Base-by-base conservation (phyloP, 352 stramenopile genomes). In the Pythium apleroticum region DNA sequence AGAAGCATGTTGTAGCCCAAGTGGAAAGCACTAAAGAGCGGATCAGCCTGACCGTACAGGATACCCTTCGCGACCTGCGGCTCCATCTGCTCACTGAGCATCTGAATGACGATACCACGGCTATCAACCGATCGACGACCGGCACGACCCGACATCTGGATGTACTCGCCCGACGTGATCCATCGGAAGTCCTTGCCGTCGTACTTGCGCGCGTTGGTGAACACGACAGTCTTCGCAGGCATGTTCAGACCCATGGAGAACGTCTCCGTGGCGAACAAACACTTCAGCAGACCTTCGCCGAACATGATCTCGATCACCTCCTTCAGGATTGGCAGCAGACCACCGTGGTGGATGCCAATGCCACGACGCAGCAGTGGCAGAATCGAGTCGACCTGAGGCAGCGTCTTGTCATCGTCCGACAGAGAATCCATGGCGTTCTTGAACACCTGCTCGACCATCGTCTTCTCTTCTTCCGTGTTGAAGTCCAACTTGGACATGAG, bases 1-100 rank as follows among this genome's bases (percentile, higher is more conserved):
- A 99, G 76, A 49, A 99, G 78, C 98, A 99, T 99, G 80, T 99
- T 99, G 86, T 99, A 99, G 24, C 91, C 97, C 56, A 99, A 95
- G 73, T 98, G 92, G 80, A 99, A 99, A 2, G 77, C 80, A 80
- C 78, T 91, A 59, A 90, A 86, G 7, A 93, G 66, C 41, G 79
- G 73, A 45, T 90, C 77, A 0, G 77, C 75, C 65, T 91, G 75
- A 55, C 85, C 90, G 60, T 97, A 97, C 31, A 97, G 61, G 68
- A 97, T 98, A 35, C 87, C 86, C 69, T 99, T 99, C 57, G 91
- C 97, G 19, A 98, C 93, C 52, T 97, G 79, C 28, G 97, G 97
- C 68, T 99, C 97, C 97, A 99, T 99, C 74, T 99, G 97, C 72
- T 99, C 96, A 62, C 98, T 98, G 33, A 99, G 77, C 96, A 99